Evolutionary conservation across 768 basidiomycete genomes (phyloP).

Genomic region (Xerocomus potaroensis): DNA sequence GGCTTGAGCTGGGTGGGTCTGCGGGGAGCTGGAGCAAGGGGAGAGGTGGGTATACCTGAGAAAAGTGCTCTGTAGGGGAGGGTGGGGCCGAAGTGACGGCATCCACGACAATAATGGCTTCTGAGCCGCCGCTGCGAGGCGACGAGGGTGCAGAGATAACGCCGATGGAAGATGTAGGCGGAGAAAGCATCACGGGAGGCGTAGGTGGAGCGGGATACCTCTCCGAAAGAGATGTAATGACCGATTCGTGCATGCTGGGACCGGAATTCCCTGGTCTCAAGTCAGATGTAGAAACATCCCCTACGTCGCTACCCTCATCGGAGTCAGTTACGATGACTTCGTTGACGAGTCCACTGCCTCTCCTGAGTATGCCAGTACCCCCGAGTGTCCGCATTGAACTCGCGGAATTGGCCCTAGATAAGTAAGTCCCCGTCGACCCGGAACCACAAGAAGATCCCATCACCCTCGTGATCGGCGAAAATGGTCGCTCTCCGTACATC

Average conservation of each 20-base stretch:
- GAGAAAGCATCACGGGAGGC: constrained; percentile 27
- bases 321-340: constrained; percentile 1
- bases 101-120: constrained; percentile 6
- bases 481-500: constrained; percentile 26
- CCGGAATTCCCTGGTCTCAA: background rate
- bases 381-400: constrained; percentile 7
- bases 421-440: constrained; percentile 2
- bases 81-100: background rate
- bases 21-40: constrained; percentile 16
- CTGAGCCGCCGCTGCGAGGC: constrained; percentile 16
- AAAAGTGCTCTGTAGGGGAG: background rate
- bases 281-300: background rate
- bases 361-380: constrained; percentile 8
- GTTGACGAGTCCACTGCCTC: constrained; percentile 18
- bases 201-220: constrained; percentile 29
- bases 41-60: background rate
- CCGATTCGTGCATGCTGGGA: background rate
- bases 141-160: constrained; percentile 22
- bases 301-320: constrained; percentile 2
- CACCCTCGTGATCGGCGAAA: constrained; percentile 24
- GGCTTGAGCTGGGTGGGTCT: background rate
- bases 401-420: constrained; percentile 13
- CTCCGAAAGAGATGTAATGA: constrained; percentile 28
- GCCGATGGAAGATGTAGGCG: constrained; percentile 21
- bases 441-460: constrained; percentile 16